phyloP scores from a whole-genome alignment of 768 basidiomycete genomes.

The Roridomyces roridus region DNA sequence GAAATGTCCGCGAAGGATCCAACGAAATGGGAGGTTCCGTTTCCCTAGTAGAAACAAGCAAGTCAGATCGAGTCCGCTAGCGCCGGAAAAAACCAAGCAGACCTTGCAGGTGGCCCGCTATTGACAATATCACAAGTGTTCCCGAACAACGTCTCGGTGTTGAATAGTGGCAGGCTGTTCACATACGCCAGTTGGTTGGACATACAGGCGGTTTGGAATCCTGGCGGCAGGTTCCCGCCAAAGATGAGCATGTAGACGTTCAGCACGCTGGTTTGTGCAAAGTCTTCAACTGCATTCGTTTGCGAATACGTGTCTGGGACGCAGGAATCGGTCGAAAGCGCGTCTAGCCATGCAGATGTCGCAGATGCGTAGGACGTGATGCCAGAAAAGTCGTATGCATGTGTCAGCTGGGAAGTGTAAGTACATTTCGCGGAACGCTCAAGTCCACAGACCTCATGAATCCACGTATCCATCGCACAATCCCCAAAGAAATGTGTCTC shows the following conservation, averaged over 20 bases:
- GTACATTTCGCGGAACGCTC: too few relatives aligned
- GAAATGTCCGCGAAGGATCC: too few relatives aligned
- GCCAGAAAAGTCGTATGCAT: constrained; percentile 38
- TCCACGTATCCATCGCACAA: constrained; percentile 31
- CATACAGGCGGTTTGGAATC: constrained; percentile 36
- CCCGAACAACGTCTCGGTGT: constrained; percentile 33
- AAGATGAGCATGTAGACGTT: constrained; percentile 32
- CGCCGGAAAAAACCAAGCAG: too few relatives aligned
- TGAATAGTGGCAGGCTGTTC: constrained; percentile 27
- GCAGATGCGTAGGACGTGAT: constrained; percentile 24
- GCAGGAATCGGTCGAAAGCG: constrained; percentile 33
- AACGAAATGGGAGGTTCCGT: too few relatives aligned
- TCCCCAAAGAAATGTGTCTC: constrained; percentile 39
- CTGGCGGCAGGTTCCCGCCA: constrained; percentile 28
- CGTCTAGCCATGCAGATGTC: constrained; percentile 27
- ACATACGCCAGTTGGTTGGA: constrained; percentile 34
- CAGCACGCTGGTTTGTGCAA: constrained; percentile 37
- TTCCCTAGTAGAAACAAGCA: too few relatives aligned
- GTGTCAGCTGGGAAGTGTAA: constrained; percentile 27
- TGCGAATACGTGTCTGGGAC: constrained; percentile 37
- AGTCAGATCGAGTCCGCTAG: too few relatives aligned
- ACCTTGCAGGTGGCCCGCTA: constrained; percentile 12
- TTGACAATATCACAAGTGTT: constrained; percentile 29
- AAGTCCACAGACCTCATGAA: constrained; percentile 41
- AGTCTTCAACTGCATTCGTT: constrained; percentile 35